phyloP scores from a whole-genome alignment of 1,139 yeast species.

The Saccharomyces hybrid region DNA sequence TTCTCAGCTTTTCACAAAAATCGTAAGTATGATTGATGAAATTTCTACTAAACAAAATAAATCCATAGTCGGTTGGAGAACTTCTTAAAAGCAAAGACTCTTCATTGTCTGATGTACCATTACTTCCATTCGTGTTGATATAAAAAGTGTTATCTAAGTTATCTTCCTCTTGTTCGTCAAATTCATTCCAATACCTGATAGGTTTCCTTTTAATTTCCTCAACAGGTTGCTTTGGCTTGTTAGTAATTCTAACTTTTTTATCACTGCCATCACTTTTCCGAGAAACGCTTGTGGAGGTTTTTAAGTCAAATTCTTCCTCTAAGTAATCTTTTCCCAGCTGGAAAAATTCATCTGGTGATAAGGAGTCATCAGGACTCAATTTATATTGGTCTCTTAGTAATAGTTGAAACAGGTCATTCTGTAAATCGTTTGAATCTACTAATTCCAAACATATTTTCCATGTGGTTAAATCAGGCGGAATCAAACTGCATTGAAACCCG shows the following conservation, averaged over 20 bases:
- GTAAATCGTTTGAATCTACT: slow-evolving; percentile 32
- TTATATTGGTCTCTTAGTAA: slow-evolving; percentile 23
- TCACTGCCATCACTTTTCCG: background rate
- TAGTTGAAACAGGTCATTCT: slow-evolving; percentile 30
- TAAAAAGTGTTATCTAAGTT: slow-evolving; percentile 26
- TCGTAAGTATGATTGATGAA: slow-evolving; percentile 21
- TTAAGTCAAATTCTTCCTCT: background rate
- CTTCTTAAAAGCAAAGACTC: background rate
- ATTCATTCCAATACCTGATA: slow-evolving; percentile 65
- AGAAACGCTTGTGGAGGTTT: background rate
- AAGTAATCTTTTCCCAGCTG: slow-evolving; percentile 12
- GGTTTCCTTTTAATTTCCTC: slow-evolving; percentile 7
- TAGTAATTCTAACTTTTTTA: background rate
- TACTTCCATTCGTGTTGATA: slow-evolving; percentile 13
- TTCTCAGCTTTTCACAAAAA: slow-evolving; percentile 14
- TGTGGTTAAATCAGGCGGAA: slow-evolving; percentile 26
- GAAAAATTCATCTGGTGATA: slow-evolving; percentile 21
- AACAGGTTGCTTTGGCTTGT: background rate
- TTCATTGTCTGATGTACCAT: slow-evolving; percentile 11
- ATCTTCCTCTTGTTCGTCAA: slow-evolving; percentile 55
- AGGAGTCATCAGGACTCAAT: slow-evolving; percentile 7
- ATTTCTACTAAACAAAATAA: slow-evolving; percentile 20
- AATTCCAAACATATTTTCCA: slow-evolving; percentile 25
- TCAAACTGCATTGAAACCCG: slow-evolving; percentile 32
- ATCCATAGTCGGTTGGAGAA: slow-evolving; percentile 14